A percentile compares a stretch with the other conserved stretches of the same genome.
These are phyloP conservation scores for Calonectria montana DNA, from an alignment of 2,329 filamentous ascomycete genomes.

Conservation along the genomic window DNA sequence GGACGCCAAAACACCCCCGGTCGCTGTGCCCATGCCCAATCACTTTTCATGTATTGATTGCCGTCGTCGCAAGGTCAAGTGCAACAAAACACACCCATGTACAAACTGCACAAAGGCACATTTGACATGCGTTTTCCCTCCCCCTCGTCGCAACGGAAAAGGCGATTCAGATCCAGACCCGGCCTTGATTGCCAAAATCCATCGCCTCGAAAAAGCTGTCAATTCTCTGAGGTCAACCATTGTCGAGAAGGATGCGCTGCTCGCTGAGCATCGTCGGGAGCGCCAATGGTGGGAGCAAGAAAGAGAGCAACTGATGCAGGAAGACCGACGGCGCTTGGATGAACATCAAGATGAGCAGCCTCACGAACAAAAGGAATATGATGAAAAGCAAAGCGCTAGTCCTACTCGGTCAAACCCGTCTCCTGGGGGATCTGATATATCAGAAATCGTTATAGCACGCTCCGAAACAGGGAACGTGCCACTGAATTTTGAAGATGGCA, in stretches of 20 bases:
- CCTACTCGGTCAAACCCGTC: background rate
- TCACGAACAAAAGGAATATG: too few relatives aligned
- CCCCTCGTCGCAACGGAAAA: background rate
- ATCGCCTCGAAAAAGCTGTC: background rate
- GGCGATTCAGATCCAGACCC: background rate
- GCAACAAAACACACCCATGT: background rate
- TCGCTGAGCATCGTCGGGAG: too few relatives aligned
- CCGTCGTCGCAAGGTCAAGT: constrained; percentile 6
- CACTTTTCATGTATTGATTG: constrained; percentile 2
- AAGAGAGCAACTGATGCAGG: too few relatives aligned
- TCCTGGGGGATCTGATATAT: background rate
- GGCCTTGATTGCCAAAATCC: background rate
- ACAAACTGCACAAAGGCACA: background rate
- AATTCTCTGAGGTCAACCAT: background rate
- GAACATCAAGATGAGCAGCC: too few relatives aligned
- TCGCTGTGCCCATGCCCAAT: background rate
- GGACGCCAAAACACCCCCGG: background rate
- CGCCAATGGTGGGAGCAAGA: too few relatives aligned
- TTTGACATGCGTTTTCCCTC: background rate
- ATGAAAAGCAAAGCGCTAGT: too few relatives aligned
- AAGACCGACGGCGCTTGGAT: too few relatives aligned
- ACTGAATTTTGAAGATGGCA: too few relatives aligned
- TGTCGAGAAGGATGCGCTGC: background rate
- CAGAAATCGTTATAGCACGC: background rate
- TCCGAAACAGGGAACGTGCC: background rate